phyloP scores from a whole-genome alignment of 1,139 yeast genomes.

The Kurtzmaniella quercitrusa region DNA sequence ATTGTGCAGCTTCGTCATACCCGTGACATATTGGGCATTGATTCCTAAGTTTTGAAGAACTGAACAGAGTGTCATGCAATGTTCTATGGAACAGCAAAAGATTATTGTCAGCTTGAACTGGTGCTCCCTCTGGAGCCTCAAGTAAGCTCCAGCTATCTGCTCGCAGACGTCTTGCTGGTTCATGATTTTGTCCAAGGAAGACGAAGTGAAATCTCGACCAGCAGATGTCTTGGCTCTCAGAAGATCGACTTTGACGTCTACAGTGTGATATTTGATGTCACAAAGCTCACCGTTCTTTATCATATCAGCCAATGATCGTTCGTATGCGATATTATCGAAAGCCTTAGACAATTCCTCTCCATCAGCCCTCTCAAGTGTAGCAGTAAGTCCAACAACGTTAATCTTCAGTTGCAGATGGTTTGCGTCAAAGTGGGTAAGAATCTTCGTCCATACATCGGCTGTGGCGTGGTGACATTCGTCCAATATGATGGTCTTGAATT shows the following conservation, averaged over 20 bases:
- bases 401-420: constrained; percentile 34
- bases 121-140: constrained; percentile 32
- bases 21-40: constrained; percentile 71
- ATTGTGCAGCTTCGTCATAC: constrained; percentile 51
- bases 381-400: constrained; percentile 80
- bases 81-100: constrained; percentile 73
- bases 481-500: constrained; percentile 68
- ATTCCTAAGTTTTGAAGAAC: constrained; percentile 58
- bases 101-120: constrained; percentile 60
- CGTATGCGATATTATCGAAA: constrained; percentile 74
- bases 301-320: constrained; percentile 64
- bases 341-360: constrained; percentile 52
- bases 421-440: constrained; percentile 59
- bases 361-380: constrained; percentile 72
- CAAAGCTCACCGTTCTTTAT: constrained; percentile 65
- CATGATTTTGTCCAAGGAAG: constrained; percentile 50
- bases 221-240: constrained; percentile 23
- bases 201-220: constrained; percentile 48
- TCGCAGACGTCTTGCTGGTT: constrained; percentile 52
- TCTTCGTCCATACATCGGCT: constrained; percentile 59
- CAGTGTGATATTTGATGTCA: constrained; percentile 62
- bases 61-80: constrained; percentile 54
- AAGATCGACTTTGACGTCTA: constrained; percentile 37
- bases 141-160: constrained; percentile 56
- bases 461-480: constrained; percentile 96